Evolutionary conservation across 169 alveolate species (phyloP).

Genomic region (Eimeria necatrix): DNA sequence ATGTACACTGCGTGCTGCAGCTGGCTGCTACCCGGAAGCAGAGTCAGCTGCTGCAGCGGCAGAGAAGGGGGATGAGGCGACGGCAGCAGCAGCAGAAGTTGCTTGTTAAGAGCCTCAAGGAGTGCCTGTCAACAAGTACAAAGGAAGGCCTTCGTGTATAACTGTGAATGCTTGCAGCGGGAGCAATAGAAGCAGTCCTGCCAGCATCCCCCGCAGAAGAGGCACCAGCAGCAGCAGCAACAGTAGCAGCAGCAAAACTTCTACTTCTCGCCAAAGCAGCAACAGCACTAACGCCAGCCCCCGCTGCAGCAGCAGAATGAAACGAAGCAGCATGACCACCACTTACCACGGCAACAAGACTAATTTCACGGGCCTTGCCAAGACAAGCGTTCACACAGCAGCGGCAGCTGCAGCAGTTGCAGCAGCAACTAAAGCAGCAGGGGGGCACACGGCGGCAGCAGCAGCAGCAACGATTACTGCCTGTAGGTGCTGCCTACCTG

Average conservation of each 20-base stretch:
- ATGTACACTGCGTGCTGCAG: not conserved
- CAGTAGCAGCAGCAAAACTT: not conserved
- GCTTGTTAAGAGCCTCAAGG: not conserved
- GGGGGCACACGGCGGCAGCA: not conserved
- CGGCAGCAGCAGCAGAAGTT: not conserved
- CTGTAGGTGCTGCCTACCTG: not conserved
- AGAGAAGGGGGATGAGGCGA: not conserved
- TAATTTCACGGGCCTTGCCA: no score
- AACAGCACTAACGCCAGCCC: not conserved
- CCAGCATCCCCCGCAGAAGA: not conserved
- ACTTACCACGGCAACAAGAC: no score
- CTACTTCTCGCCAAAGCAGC: not conserved
- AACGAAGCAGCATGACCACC: no score
- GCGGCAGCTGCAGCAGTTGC: not conserved
- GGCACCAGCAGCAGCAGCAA: conserved; percentile 17
- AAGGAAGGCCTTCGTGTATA: not conserved
- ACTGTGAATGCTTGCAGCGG: not conserved
- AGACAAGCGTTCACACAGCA: not conserved
- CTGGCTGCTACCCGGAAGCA: conserved; percentile 25
- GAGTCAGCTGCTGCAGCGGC: conserved; percentile 41
- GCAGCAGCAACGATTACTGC: not conserved
- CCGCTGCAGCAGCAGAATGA: not conserved
- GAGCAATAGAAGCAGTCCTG: not conserved
- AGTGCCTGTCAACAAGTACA: not conserved
- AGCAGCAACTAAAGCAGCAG: not conserved